Base-by-base conservation (phyloP, 2,329 filamentous ascomycete species). In the Aureobasidium melanogenum region DNA sequence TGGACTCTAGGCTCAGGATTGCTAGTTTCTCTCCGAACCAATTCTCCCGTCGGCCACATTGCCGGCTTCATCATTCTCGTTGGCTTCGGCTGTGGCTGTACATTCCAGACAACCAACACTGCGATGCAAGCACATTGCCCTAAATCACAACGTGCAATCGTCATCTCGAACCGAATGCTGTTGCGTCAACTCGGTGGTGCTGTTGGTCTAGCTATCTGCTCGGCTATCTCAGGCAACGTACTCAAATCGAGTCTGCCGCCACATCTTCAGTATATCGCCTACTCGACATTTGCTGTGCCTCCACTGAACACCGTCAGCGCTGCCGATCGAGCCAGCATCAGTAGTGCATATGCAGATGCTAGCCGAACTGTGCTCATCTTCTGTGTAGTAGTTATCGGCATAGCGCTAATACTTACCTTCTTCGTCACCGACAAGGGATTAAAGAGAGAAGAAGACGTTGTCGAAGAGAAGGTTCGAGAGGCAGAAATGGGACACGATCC, bases 351-450 rank as follows among this genome's bases (percentile, higher is more conserved):
- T 68, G 79, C 79, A 68, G 72, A 73, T 10, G 84, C 81, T 0
- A 84, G 79, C 24, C 75, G 76, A 32, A 76, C 77, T 0, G 82
- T 86, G 0, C 86, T 86, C 63, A 78, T 81, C 26, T 68, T 84
- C 41, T 82, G 82, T 67, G 76, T 82, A 0, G 82, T 83, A 0
- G 64, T 85, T 3, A 79, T 83, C 9, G 81, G 76, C 0, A 50
- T 77, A 0, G 72, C 85, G 12, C 47, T 80, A 7, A 71, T 78
- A 1, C 57, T 57, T 26, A 83, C 80, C 63, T 10, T 80, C 0
- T 75, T 84, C 12, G 75, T 86, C 61, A 79, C 76, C 47, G 68
- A 70, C 57, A 63, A 63, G 17, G 68, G 69, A 5, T 44, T 69
- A 36, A 58, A 65, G 9, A 62, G 67, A 36, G 63, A 69, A 50